Base-by-base conservation (phyloP, 192 early-diverging fungal species). In the Lobosporangium transversale region DNA sequence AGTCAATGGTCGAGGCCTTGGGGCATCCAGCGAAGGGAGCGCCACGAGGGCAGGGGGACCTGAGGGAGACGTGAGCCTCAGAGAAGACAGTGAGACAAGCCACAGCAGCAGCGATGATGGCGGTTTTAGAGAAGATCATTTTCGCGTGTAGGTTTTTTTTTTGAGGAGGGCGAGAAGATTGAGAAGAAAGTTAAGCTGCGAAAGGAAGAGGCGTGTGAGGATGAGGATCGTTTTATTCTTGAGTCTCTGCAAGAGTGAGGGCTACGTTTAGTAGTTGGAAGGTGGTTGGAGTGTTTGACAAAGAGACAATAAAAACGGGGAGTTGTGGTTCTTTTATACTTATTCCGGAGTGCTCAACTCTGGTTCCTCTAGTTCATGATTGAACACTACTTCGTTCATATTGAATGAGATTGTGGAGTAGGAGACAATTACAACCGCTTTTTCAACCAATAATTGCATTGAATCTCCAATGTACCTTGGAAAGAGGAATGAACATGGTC, bases 31-130 rank as follows among this genome's bases (percentile, higher is more conserved):
- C 65, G 36, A 64, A 23, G 54, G 74, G 63, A 11, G 59, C 53
- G 61, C 62, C 69, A 3, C 82, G 84, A 24, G 70, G 54, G 65
- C 84, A 86, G 5, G 84, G 84, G 50, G 23, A 8, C 33, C 23
- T 55, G 33, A 55, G 24, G 2, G 44, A 10, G 30, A 60, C 58
- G 29, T 60, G 58, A 24, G 58, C 58, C 42, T 60, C 58, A 20
- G 58, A 29, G 29, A 60, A 7, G 58, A 45, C 44, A 30, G 58
- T 48, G 58, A 60, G 20, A 29, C 58, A 60, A 2, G 44, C 42
- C 44, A 60, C 9, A 20, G 44, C 44, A 32, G 58, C 58, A n/a
- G 30, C 44, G 29, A 48, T 4, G 58, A 60, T 18, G 58, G 44
- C 48, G 33, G 58, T 60, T 30, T 60, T 60, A 30, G 42, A 40